phyloP scores from a whole-genome alignment of 1,284 basidiomycete species.

The Sanghuangporus weigelae region DNA sequence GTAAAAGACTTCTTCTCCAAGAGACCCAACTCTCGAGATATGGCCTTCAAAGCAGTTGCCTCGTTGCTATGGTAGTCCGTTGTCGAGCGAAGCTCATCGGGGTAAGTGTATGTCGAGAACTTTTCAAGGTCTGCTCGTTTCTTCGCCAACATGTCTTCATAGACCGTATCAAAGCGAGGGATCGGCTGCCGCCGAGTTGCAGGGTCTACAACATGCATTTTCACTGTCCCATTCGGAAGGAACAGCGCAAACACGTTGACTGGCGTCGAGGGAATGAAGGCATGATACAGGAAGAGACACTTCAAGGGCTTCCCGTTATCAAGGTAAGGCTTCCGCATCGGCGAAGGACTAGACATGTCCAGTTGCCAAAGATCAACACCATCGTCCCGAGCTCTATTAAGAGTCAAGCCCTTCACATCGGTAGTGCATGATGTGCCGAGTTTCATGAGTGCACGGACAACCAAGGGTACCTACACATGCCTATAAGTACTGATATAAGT shows the following conservation, averaged over 20 bases:
- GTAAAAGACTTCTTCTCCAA: conserved; percentile 68
- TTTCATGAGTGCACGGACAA: conserved; percentile 78
- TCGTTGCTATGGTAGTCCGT: conserved; percentile 81
- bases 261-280: conserved; percentile 63
- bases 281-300: conserved; percentile 92
- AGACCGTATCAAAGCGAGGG: conserved; percentile 71
- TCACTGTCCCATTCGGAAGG: conserved; percentile 64
- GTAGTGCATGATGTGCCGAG: conserved; percentile 82
- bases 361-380: conserved; percentile 89
- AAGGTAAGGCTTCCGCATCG: conserved; percentile 71
- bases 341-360: conserved; percentile 53
- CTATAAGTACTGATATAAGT: conserved; percentile 11
- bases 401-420: conserved; percentile 62
- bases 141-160: conserved; percentile 52
- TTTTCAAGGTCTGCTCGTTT: conserved; percentile 37
- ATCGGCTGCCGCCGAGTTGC: conserved; percentile 82
- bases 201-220: conserved; percentile 88
- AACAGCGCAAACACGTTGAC: conserved; percentile 93
- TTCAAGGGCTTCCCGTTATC: conserved; percentile 69
- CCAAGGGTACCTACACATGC: conserved; percentile 67
- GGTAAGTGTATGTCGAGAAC: conserved; percentile 61
- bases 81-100: conserved; percentile 63
- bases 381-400: conserved; percentile 79
- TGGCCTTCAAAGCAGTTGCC: conserved; percentile 75
- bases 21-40: conserved; percentile 83